phyloP scores from a whole-genome alignment of 805 yeast genomes.

The Saccharomycopsis lassenensis region DNA sequence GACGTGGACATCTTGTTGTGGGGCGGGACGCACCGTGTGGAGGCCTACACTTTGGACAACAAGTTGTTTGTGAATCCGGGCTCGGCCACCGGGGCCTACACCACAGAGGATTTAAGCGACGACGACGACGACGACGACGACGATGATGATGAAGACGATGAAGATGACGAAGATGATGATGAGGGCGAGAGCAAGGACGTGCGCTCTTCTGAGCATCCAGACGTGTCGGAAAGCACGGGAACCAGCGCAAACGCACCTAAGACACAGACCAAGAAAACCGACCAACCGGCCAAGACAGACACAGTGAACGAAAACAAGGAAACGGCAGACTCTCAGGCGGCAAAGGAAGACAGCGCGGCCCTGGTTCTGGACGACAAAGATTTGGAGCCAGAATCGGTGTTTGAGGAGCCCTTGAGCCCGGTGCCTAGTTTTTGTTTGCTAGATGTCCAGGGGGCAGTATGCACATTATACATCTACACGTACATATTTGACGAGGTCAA shows the following conservation, averaged over 20 bases:
- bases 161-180: slow-evolving; percentile 19
- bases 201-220: no score
- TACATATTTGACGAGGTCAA: slow-evolving; percentile 71
- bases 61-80: slow-evolving; percentile 96
- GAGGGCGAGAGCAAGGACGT: slow-evolving; percentile 16
- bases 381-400: no score
- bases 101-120: slow-evolving; percentile 49
- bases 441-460: slow-evolving; percentile 70
- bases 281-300: no score
- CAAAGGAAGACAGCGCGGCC: slow-evolving; percentile 20
- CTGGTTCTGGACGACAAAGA: slow-evolving; percentile 18
- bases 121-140: slow-evolving; percentile 36
- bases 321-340: slow-evolving; percentile 19
- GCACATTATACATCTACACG: slow-evolving; percentile 80
- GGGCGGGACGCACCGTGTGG: slow-evolving; percentile 91
- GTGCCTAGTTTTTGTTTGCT: slow-evolving; percentile 82
- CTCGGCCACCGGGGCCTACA: slow-evolving; percentile 86
- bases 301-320: slow-evolving; percentile 8
- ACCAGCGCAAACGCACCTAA: no score
- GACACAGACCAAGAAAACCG: no score
- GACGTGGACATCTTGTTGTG: slow-evolving; percentile 85
- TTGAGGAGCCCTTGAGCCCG: slow-evolving; percentile 20
- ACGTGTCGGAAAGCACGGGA: no score
- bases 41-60: slow-evolving; percentile 87
- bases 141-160: slow-evolving; percentile 24